Base-by-base conservation (phyloP, 2,329 filamentous ascomycete genomes). In the Pestalotiopsis sp. region DNA sequence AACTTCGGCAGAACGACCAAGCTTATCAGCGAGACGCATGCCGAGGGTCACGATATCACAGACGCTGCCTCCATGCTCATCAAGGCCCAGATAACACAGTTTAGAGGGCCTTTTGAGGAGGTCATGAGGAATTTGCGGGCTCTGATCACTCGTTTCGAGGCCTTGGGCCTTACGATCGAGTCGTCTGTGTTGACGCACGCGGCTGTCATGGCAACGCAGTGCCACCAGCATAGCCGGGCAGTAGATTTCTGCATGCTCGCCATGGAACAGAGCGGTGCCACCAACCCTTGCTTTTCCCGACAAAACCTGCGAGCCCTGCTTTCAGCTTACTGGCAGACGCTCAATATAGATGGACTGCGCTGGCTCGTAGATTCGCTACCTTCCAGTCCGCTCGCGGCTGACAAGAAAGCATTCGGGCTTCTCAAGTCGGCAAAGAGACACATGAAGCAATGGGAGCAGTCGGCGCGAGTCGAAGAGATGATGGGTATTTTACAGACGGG, bases 11-110 rank as follows among this genome's bases (percentile, higher is more conserved):
- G 73, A 23, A 84, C 85, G 1, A 75, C 80, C 20, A 72, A 71
- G 0, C 75, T 88, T 17, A 79, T 89, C 5, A 73, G 74, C 5
- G 73, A 75, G 38, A 83, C 84, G 0, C 78, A 83, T 45, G 65
- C 71, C 1, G 73, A 78, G 12, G 85, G 84, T 4, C 74, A 80
- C 12, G 82, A 88, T 68, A 78, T 85, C 4, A 81, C 76, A 61
- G 69, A 72, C 1, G 83, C 82, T 3, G 73, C 77, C 13, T 69
- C 74, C 45, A 61, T 65, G 6, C 76, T 74, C 61, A 73, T 78
- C 62, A 76, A 68, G 64, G 67, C 67, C 2, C 73, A 76, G 41
- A 69, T 79, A 27, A 69, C 74, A 27, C 57, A 68, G 9, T 71
- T 77, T 25, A 45, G 67, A n/a, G 74, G 72, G n/a, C 57, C 49